phyloP scores from a whole-genome alignment of 805 yeast genomes.

The Kluyveromyces dobzhanskii region DNA sequence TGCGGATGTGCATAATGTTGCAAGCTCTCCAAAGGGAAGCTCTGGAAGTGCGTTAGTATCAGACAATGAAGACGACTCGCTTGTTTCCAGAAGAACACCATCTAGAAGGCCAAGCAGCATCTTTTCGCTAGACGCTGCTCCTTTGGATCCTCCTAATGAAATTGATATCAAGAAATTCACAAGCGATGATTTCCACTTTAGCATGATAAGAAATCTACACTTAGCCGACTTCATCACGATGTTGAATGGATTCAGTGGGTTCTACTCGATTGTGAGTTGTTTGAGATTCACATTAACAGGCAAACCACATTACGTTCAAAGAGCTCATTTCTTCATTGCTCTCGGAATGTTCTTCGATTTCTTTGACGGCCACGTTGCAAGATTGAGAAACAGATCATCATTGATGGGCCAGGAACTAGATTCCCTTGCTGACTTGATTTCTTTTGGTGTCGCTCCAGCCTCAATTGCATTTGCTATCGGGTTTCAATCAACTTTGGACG shows the following conservation, averaged over 20 bases:
- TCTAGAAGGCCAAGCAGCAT: constrained; percentile 51
- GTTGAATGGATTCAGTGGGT: constrained; percentile 90
- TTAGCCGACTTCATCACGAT: constrained; percentile 95
- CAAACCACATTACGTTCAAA: constrained; percentile 60
- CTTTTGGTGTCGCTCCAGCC: constrained; percentile 95
- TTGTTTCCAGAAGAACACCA: constrained; percentile 24
- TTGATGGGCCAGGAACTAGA: constrained; percentile 97
- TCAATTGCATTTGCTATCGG: constrained; percentile 88
- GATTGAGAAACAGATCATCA: constrained; percentile 84
- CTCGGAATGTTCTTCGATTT: constrained; percentile 92
- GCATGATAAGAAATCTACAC: constrained; percentile 79
- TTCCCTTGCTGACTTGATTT: constrained; percentile 88
- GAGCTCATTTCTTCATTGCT: constrained; percentile 85
- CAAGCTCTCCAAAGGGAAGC: background rate
- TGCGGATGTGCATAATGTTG: background rate
- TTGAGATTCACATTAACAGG: constrained; percentile 69
- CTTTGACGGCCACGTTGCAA: constrained; percentile 94
- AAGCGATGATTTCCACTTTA: constrained; percentile 76
- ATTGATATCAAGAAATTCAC: constrained; percentile 73
- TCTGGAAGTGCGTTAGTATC: constrained; percentile 6
- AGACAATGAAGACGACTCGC: constrained; percentile 13
- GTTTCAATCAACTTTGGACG: constrained; percentile 75
- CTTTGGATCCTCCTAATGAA: constrained; percentile 69
- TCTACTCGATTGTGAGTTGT: constrained; percentile 82
- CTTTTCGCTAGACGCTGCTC: constrained; percentile 41